phyloP scores from a whole-genome alignment of 768 basidiomycete species.

The Imleria badia region DNA sequence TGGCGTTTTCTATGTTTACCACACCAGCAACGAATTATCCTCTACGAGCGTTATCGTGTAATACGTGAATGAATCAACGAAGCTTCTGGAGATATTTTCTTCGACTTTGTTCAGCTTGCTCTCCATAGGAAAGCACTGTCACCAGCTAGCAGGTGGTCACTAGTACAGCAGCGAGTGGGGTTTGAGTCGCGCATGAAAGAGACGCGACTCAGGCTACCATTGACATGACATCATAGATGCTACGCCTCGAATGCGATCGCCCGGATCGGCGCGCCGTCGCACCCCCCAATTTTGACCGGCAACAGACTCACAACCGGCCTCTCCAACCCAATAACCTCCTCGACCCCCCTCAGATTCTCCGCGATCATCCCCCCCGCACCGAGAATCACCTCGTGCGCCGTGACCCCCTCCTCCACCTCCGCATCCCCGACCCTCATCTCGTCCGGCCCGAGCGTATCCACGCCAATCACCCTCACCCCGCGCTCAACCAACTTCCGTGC shows the following conservation, averaged over 20 bases:
- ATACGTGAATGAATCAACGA: too few species aligned
- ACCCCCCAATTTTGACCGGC: conserved; percentile 55
- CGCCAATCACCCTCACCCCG: conserved; percentile 56
- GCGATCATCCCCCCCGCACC: conserved; percentile 63
- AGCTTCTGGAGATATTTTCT: too few species aligned
- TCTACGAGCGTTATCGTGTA: too few species aligned
- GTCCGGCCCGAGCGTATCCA: conserved; percentile 68
- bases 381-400: conserved; percentile 57
- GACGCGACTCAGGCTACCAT: too few species aligned
- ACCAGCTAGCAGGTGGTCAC: too few species aligned
- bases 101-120: too few species aligned
- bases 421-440: conserved; percentile 30
- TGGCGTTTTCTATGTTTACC: too few species aligned
- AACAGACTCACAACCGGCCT: conserved; percentile 50
- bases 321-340: conserved; percentile 34
- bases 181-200: too few species aligned
- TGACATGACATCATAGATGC: too few species aligned
- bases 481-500: conserved; percentile 47
- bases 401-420: neutral
- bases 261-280: conserved; percentile 67
- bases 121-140: too few species aligned
- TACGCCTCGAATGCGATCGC: conserved; percentile 51
- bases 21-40: too few species aligned
- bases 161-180: too few species aligned
- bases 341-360: conserved; percentile 65